phyloP scores from a whole-genome alignment of 306 rosid species.

The Clitoria ternatea region DNA sequence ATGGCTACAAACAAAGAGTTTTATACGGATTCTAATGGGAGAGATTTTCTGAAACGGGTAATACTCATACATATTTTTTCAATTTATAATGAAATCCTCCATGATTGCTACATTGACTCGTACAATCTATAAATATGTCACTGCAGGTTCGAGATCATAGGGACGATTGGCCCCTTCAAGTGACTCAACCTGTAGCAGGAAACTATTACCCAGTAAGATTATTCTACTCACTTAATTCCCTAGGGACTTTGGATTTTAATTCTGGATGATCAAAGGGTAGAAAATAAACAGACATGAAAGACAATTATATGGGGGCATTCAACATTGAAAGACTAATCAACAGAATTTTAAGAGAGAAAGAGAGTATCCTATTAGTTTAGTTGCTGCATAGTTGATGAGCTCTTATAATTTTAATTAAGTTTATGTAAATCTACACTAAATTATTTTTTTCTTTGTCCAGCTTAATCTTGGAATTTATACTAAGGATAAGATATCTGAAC shows the following conservation, averaged over 20 bases:
- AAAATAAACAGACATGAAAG: neutral
- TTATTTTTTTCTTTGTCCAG: constrained; percentile 35
- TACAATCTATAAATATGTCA: neutral
- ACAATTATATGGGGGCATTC: neutral
- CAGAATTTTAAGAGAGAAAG: neutral
- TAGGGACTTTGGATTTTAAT: neutral
- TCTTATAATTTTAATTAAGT: neutral
- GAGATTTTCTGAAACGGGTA: constrained; percentile 90
- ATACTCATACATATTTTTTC: neutral
- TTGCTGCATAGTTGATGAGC: neutral
- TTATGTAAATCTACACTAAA: neutral
- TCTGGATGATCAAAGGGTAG: neutral
- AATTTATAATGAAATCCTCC: neutral
- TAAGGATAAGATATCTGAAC: constrained; percentile 61
- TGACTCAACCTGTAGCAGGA: constrained; percentile 85
- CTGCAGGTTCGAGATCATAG: constrained; percentile 75
- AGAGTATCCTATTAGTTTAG: neutral
- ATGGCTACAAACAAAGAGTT: constrained; percentile 76
- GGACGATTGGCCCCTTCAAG: constrained; percentile 76
- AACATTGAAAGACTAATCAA: neutral
- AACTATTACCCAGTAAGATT: constrained; percentile 84
- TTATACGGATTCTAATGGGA: constrained; percentile 84
- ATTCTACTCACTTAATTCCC: constrained; percentile 4
- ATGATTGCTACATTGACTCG: neutral
- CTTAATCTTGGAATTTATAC: constrained; percentile 79